phyloP scores from a whole-genome alignment of 164 flowering plant species.

The Piper betle region DNA sequence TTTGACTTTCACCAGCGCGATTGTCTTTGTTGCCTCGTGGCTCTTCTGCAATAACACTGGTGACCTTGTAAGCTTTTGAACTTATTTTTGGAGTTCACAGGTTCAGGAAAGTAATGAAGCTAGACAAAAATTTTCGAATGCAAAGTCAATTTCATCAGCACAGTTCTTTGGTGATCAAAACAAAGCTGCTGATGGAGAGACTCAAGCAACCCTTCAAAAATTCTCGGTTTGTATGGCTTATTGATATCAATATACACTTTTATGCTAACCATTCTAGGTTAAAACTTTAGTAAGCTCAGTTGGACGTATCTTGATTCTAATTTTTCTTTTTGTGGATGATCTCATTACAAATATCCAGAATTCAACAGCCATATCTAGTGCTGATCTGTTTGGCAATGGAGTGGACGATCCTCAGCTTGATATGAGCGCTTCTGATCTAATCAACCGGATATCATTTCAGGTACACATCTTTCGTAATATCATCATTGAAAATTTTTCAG shows the following conservation, averaged over 20 bases:
- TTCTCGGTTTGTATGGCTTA: conserved; percentile 50
- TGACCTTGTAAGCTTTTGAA: not conserved
- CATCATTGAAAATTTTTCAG: too few species aligned
- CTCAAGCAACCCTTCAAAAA: conserved; percentile 69
- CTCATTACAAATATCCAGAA: conserved; percentile 24
- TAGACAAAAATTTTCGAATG: conserved; percentile 89
- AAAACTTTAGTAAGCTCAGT: not conserved
- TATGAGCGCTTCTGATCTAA: conserved; percentile 61
- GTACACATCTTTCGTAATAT: conserved; percentile 1
- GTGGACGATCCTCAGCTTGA: conserved; percentile 34
- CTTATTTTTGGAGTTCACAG: conserved; percentile 18
- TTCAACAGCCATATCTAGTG: conserved; percentile 82
- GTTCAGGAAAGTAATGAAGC: conserved; percentile 93
- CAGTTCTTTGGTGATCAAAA: conserved; percentile 79
- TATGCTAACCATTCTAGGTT: too few species aligned
- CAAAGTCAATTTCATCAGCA: conserved; percentile 93
- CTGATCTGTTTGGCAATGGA: conserved; percentile 74
- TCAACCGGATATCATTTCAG: conserved; percentile 19
- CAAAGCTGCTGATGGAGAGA: conserved; percentile 35
- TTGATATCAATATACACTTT: too few species aligned
- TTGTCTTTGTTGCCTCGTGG: not conserved
- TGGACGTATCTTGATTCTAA: not conserved
- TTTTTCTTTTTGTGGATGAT: not conserved
- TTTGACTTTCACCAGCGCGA: too few species aligned
- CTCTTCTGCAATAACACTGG: not conserved